These are phyloP conservation scores for Aspergillus nanangensis DNA, from an alignment of 495 filamentous ascomycete genomes.

Conservation along the genomic window DNA sequence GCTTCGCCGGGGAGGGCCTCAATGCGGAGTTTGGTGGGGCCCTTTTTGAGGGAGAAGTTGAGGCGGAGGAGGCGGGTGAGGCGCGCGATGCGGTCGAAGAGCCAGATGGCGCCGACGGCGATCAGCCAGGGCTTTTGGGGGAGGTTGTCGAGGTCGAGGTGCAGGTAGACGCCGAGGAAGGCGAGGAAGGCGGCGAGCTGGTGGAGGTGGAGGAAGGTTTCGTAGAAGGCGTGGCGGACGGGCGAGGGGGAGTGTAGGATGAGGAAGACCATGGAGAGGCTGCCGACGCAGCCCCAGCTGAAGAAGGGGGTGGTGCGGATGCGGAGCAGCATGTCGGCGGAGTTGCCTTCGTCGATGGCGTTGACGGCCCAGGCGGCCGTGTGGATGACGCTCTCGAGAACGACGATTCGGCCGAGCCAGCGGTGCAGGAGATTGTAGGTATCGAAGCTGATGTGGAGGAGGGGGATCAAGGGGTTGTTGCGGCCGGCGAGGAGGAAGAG, in stretches of 20 bases:
- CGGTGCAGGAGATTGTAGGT: slow-evolving; percentile 94
- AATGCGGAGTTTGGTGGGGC: slow-evolving; percentile 39
- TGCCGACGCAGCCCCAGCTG: slow-evolving; percentile 44
- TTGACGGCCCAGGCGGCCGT: slow-evolving; percentile 64
- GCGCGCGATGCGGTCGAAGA: slow-evolving; percentile 56
- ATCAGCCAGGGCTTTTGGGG: slow-evolving; percentile 59
- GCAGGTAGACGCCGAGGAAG: slow-evolving; percentile 64
- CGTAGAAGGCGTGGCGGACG: slow-evolving; percentile 85
- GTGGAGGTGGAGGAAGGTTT: slow-evolving; percentile 77
- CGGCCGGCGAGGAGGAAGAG: slow-evolving; percentile 82
- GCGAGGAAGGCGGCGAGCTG: slow-evolving; percentile 61
- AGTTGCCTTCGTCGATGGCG: slow-evolving; percentile 32
- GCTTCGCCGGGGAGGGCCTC: slow-evolving; percentile 52
- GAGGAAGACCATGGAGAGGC: slow-evolving; percentile 59
- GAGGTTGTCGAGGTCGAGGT: slow-evolving; percentile 58
- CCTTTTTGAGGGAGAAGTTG: slow-evolving; percentile 43
- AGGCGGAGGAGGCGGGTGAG: slow-evolving; percentile 53
- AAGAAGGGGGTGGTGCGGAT: slow-evolving; percentile 59
- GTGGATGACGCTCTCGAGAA: slow-evolving; percentile 72
- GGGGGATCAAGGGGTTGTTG: slow-evolving; percentile 85
- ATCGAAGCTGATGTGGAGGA: slow-evolving; percentile 88
- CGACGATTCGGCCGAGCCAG: slow-evolving; percentile 88
- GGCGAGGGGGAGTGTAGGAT: slow-evolving; percentile 68
- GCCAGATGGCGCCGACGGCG: slow-evolving; percentile 60
- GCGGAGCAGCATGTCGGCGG: slow-evolving; percentile 54